Evolutionary conservation across 345 rosid genomes (phyloP), one percentile per base, ranked within the genome.

Genomic region (Citrus reticulata): DNA sequence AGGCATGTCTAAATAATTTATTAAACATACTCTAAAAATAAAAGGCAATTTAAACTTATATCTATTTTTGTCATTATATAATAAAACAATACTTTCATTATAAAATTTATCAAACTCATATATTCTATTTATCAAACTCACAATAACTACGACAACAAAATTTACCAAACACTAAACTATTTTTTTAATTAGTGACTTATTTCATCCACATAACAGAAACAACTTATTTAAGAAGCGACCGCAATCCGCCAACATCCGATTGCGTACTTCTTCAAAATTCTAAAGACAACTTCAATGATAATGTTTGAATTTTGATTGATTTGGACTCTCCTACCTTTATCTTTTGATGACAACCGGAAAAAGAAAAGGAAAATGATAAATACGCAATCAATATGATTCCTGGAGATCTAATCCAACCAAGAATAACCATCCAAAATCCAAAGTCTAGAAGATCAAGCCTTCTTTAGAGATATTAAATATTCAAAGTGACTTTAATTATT

Each of bases 141-240:
- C 7, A 34, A 1, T 34, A 34, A 5, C 7, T 0, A 1, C 1
- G 6, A 34, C 37, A 34, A 34, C 0, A 34, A 34, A 34, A 0
- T 34, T 34, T 34, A 34, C 0, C 0, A 34, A 34, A 5, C 1
- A 34, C 6, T 34, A 34, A 34, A 0, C 0, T 34, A 0, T 34
- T 34, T 34, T 34, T 34, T 34, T 34, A 34, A 34, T 34, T 5
- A 5, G 1, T 5, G 37, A 6, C 35, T 34, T 34, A 34, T 34
- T 34, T 34, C 35, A 34, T 34, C 35, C 5, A 34, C 35, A 5
- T 4, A 5, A 34, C 35, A 4, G 5, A 0, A 34, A 0, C 35
- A 34, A 34, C 37, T 34, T 34, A 34, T 34, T 34, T 34, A 34
- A 34, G 5, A 0, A 34, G 35, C 35, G 0, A 4, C 6, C 35